Base-by-base conservation (phyloP, 768 basidiomycete genomes). In the Termitomyces bulborhizus region DNA sequence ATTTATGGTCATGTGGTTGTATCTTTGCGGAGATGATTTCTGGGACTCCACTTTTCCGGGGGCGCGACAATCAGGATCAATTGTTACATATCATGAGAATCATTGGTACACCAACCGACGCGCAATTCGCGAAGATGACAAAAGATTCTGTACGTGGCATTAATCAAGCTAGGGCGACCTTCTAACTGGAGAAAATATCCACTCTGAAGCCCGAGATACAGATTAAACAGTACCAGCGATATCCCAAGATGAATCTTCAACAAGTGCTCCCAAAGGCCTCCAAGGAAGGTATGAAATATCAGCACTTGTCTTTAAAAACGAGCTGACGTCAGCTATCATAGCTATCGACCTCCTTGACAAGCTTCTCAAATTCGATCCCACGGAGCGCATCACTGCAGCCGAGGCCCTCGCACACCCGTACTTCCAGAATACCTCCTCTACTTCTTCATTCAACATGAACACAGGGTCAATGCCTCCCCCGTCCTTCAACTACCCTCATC, bases 11-110 rank as follows among this genome's bases (percentile, higher is more conserved):
- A 13, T 96, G 93, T 55, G 97, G 97, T 9, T 98, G 97, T 68
- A 99, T 99, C 66, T 97, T 99, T 68, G 96, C 97, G 18, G 97
- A 99, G 73, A 98, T 99, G 96, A 98, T 99, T 57, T 87, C 91
- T 18, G 97, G 97, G 1, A 88, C 94, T 5, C 97, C 97, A 27
- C 80, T 99, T 29, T 99, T 99, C 79, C 81, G 96, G 60, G 97
- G 97, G 21, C 78, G 96, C 59, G 97, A 98, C 69, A 98, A 98
- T 65, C 89, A 94, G 61, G 97, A 99, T 69, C 97, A 99, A 68
- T 76, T 99, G n/a, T 78, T 93, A 44, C 93, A 96, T 64, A 99
- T 99, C 66, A 95, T 98, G 86, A 82, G 94, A 64, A 91, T 98
- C 47, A 84, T 98, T 56, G 97, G 97, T 13, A 98, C 96, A 0